A percentile compares a stretch with the other conserved stretches of the same genome.
Evolutionary conservation across 2,329 filamentous ascomycete species (phyloP).

Genomic region (Xylaria sp.): DNA sequence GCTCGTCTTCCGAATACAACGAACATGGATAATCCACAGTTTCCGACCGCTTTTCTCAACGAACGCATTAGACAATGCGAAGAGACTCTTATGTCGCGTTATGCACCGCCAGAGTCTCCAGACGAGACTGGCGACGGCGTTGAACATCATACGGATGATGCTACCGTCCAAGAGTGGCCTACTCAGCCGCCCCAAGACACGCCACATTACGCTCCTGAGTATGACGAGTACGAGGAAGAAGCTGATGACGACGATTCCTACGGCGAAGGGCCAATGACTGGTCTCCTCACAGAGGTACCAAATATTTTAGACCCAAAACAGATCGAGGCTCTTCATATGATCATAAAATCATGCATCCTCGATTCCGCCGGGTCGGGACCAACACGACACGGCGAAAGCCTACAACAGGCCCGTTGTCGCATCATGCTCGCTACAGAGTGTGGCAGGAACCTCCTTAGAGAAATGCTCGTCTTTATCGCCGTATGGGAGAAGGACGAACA

Average conservation of each 20-base stretch:
- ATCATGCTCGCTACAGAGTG: constrained; percentile 89
- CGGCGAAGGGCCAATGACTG: constrained; percentile 77
- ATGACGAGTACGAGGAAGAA: constrained; percentile 58
- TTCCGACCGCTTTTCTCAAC: constrained; percentile 64
- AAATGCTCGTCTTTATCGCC: constrained; percentile 93
- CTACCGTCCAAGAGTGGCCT: constrained; percentile 43
- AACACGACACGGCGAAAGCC: constrained; percentile 73
- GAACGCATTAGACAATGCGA: constrained; percentile 63
- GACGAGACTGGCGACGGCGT: constrained; percentile 43
- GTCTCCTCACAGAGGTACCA: constrained; percentile 89
- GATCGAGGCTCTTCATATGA: constrained; percentile 96
- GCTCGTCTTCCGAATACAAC: constrained; percentile 66
- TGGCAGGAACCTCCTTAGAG: constrained; percentile 84
- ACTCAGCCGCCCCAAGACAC: constrained; percentile 49
- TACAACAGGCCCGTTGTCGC: constrained; percentile 89
- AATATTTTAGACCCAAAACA: constrained; percentile 93
- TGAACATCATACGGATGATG: constrained; percentile 46
- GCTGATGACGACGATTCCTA: constrained; percentile 75
- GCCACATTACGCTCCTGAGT: constrained; percentile 49
- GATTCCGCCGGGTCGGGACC: constrained; percentile 76
- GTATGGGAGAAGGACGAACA: constrained; percentile 96
- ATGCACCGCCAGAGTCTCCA: constrained; percentile 48
- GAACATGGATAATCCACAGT: constrained; percentile 64
- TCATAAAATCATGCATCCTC: constrained; percentile 92
- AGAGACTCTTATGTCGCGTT: constrained; percentile 63